Conservation (phyloP, 768 basidiomycete genomes). For the Pleurotus giganteus region DNA sequence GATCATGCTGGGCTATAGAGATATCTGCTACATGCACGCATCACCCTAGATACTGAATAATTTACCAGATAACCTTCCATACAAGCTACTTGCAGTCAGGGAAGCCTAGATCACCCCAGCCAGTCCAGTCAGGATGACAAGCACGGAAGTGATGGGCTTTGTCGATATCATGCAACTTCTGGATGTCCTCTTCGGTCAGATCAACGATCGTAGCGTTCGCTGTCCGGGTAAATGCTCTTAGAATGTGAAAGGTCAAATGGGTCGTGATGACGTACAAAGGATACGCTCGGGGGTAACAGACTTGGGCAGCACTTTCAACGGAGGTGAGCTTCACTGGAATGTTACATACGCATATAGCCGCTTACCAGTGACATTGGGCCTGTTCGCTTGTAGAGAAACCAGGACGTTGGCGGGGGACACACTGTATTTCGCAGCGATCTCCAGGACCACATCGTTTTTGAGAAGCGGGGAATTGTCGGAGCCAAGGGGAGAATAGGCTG, state of each 20-base stretch:
- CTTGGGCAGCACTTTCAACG: conserved; percentile 60
- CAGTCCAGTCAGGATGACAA: conserved; percentile 64
- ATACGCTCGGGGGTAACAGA: conserved; percentile 73
- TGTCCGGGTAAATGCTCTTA: conserved; percentile 21
- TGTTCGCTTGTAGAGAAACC: conserved; percentile 72
- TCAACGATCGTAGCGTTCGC: conserved; percentile 62
- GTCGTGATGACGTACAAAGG: conserved; percentile 32
- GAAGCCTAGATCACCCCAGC: conserved; percentile 63
- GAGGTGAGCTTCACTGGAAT: neutral
- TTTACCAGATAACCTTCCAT: neutral
- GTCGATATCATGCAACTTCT: conserved; percentile 55
- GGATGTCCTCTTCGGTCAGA: conserved; percentile 58
- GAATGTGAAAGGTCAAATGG: conserved; percentile 2
- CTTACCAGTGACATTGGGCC: conserved; percentile 51
- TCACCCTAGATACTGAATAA: too few relatives aligned
- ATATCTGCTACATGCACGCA: too few relatives aligned
- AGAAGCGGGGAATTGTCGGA: conserved; percentile 69
- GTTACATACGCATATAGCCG: neutral
- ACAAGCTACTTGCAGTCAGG: conserved; percentile 40
- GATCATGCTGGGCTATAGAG: too few relatives aligned
- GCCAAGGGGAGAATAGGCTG: conserved; percentile 81
- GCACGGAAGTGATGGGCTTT: conserved; percentile 63
- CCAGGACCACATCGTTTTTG: conserved; percentile 53
- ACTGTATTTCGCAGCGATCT: conserved; percentile 60
- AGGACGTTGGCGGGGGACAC: conserved; percentile 66